Percentiles rank a stretch among this genome's conserved stretches.
These are phyloP conservation scores for Pyrus communis DNA, from an alignment of 306 rosid genomes.

Conservation along the genomic window DNA sequence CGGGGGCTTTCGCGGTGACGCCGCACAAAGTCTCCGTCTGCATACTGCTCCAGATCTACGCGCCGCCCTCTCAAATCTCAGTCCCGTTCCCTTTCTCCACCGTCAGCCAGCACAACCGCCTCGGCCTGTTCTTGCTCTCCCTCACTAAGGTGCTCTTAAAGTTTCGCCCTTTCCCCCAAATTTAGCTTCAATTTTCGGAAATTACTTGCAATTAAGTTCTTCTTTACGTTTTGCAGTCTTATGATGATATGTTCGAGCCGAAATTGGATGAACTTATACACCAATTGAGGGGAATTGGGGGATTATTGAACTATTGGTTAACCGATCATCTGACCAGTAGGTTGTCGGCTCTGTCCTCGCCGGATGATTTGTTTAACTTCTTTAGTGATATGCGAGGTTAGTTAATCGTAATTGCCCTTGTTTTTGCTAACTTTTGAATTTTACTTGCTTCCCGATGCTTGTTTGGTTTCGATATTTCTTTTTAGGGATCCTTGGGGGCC, in stretches of 20 bases:
- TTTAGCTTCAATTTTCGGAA: background rate
- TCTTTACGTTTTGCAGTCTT: constrained; percentile 38
- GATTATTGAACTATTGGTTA: constrained; percentile 44
- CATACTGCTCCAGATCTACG: constrained; percentile 71
- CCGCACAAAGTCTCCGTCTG: constrained; percentile 92
- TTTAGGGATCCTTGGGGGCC: constrained; percentile 73
- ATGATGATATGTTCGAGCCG: constrained; percentile 82
- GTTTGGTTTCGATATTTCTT: background rate
- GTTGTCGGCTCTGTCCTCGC: constrained; percentile 61
- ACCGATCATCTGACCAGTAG: constrained; percentile 56
- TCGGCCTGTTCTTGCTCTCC: constrained; percentile 67
- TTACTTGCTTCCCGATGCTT: background rate
- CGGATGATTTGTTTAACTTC: constrained; percentile 89
- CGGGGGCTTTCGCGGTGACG: constrained; percentile 64
- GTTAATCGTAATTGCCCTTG: constrained; percentile 10
- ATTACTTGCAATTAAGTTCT: background rate
- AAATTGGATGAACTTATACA: constrained; percentile 68
- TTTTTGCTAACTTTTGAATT: background rate
- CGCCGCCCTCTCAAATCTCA: constrained; percentile 59
- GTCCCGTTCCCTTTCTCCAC: constrained; percentile 70
- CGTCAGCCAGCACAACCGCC: constrained; percentile 72
- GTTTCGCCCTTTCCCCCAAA: background rate
- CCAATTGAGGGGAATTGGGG: constrained; percentile 63
- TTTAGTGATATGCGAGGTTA: constrained; percentile 72
- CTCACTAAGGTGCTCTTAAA: constrained; percentile 59